Conservation (phyloP, 441 rosid species). For the Adansonia rubrostipa region DNA sequence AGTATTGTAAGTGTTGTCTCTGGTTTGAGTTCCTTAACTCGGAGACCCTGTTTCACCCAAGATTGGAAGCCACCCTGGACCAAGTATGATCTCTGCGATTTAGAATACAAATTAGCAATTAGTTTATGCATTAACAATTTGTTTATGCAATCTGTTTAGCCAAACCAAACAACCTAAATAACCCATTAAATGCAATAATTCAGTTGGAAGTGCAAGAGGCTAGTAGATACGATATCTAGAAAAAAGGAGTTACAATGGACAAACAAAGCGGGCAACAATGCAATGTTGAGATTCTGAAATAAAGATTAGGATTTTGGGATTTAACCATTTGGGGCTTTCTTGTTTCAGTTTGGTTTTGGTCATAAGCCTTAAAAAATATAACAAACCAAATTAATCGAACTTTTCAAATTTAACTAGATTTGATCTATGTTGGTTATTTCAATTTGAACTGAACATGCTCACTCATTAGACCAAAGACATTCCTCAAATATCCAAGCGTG, state of each 20-base stretch:
- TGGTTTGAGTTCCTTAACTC: conserved; percentile 78
- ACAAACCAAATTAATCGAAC: background rate
- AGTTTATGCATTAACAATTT: conserved; percentile 27
- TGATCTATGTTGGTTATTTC: background rate
- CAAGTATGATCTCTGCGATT: conserved; percentile 72
- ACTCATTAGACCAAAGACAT: background rate
- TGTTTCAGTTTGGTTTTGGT: background rate
- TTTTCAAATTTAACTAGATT: conserved; percentile 1
- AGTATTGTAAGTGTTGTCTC: conserved; percentile 81
- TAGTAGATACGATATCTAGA: conserved; percentile 1
- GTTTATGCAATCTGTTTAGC: conserved; percentile 10
- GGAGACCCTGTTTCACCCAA: conserved; percentile 81
- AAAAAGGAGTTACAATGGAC: conserved; percentile 10
- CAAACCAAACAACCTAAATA: background rate
- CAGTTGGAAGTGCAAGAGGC: background rate
- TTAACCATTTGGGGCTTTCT: background rate
- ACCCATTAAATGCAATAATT: background rate
- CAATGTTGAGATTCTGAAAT: conserved; percentile 2
- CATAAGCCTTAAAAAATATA: conserved; percentile 10
- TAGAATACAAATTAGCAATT: conserved; percentile 31
- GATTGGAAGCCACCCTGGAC: conserved; percentile 88
- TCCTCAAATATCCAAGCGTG: background rate
- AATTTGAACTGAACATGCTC: conserved; percentile 7
- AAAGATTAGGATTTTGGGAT: background rate
- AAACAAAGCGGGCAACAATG: background rate